Conservation (phyloP, 495 filamentous ascomycete genomes). For the Penicillium soppii region DNA sequence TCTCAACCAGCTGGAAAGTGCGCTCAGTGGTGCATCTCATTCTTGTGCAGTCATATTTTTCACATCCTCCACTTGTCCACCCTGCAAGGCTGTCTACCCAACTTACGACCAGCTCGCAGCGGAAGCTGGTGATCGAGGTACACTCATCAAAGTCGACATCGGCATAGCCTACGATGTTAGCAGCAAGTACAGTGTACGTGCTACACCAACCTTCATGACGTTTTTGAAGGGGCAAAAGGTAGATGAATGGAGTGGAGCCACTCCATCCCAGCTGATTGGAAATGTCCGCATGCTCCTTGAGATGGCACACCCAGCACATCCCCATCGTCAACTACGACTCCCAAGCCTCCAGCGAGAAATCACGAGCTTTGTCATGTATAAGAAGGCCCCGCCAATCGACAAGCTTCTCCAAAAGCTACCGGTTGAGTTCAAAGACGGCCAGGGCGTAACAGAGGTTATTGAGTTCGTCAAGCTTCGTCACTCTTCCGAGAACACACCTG, state of each 20-base stretch:
- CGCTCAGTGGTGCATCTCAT: conserved; percentile 56
- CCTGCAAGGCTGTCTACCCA: conserved; percentile 83
- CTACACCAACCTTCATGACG: conserved; percentile 89
- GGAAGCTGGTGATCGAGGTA: conserved; percentile 65
- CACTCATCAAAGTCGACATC: conserved; percentile 83
- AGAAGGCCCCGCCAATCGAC: conserved; percentile 77
- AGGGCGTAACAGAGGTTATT: conserved; percentile 56
- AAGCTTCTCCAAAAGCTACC: conserved; percentile 80
- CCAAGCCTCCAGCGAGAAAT: conserved; percentile 64
- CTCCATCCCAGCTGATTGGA: conserved; percentile 62
- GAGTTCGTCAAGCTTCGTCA: conserved; percentile 57
- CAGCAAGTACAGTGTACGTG: conserved; percentile 63
- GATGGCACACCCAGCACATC: conserved; percentile 76
- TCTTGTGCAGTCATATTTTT: conserved; percentile 88
- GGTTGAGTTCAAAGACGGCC: conserved; percentile 47
- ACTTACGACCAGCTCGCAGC: conserved; percentile 77
- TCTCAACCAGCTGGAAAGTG: conserved; percentile 57
- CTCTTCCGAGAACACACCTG: conserved; percentile 15
- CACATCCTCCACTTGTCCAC: conserved; percentile 81
- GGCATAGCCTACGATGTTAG: conserved; percentile 64
- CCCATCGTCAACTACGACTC: conserved; percentile 66
- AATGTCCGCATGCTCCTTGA: conserved; percentile 73
- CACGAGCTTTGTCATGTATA: conserved; percentile 67
- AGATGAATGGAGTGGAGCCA: conserved; percentile 78
- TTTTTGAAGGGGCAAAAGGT: conserved; percentile 75